Base-by-base conservation (phyloP, 768 basidiomycete genomes). In the Kwoniella sp. region DNA sequence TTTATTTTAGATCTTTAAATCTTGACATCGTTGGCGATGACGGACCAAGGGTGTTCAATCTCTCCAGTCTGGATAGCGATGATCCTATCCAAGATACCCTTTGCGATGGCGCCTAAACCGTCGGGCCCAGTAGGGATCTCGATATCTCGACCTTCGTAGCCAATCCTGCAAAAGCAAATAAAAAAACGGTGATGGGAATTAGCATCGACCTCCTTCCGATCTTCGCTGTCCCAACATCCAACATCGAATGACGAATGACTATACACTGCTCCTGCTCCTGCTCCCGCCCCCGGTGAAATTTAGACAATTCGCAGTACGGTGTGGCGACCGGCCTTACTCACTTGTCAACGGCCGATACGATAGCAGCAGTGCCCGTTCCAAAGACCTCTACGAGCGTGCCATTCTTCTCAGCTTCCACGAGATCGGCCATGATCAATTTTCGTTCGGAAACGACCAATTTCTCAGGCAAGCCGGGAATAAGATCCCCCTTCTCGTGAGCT, bases 101-200 rank as follows among this genome's bases (percentile, higher is more conserved):
- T 83, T 12, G 89, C 90, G 15, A 96, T 83, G 0, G 87, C 87
- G 0, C 92, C 92, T 86, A 93, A 86, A 0, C 91, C 91, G 64
- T 86, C 88, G 59, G 82, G 80, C 19, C 87, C 86, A 12, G 84
- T 85, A 0, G 88, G 89, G 40, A 92, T 83, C 27, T 77, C 54
- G 29, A 87, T 75, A 68, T 87, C 86, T 51, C 81, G 69, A 0
- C 85, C 86, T 60, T 85, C 64, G 80, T 87, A 87, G 13, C 86
- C 86, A 71, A 87, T 87, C 66, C 80, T 82, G 57, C 13, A 22
- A 37, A 13, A 13, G n/a, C n/a, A n/a, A n/a, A n/a, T n/a, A n/a
- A n/a, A n/a, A n/a, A n/a, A n/a, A n/a, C n/a, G n/a, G n/a, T n/a
- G n/a, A n/a, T n/a, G n/a, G n/a, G n/a, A n/a, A n/a, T n/a, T n/a